A percentile compares a stretch with the other conserved stretches of the same genome.
phyloP scores from a whole-genome alignment of 805 yeast species.

The Wickerhamomyces ciferrii region DNA sequence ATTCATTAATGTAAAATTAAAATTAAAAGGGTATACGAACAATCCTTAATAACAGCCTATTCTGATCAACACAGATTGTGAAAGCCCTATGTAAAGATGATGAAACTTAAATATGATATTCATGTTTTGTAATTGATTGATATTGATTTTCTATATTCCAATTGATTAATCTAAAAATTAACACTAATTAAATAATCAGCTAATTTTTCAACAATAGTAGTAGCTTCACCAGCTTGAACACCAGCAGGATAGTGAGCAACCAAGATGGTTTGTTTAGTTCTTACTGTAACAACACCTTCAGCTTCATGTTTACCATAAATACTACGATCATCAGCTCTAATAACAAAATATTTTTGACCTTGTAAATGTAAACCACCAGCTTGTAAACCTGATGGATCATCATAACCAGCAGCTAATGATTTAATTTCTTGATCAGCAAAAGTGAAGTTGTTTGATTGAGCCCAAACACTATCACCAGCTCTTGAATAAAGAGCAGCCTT shows the following conservation, averaged over 20 bases:
- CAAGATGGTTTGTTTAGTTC: constrained; percentile 89
- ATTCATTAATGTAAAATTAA: neutral
- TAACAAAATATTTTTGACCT: constrained; percentile 81
- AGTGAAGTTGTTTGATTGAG: constrained; percentile 63
- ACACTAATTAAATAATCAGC: constrained; percentile 92
- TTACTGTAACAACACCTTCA: constrained; percentile 84
- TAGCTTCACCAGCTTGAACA: constrained; percentile 91
- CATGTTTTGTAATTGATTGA: too few species aligned
- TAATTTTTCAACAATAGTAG: constrained; percentile 89
- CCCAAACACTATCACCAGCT: constrained; percentile 96
- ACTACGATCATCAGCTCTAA: constrained; percentile 88
- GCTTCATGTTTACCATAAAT: constrained; percentile 90
- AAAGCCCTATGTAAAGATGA: too few species aligned
- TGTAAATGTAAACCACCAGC: constrained; percentile 81
- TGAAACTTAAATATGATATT: too few species aligned
- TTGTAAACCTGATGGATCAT: constrained; percentile 74
- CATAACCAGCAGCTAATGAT: constrained; percentile 74
- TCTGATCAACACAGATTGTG: too few species aligned
- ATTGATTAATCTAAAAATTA: constrained; percentile 57
- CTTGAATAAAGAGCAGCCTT: constrained; percentile 90
- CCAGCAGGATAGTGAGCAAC: constrained; percentile 94
- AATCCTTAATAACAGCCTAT: neutral
- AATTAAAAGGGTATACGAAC: neutral
- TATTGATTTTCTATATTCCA: neutral
- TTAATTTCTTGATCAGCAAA: constrained; percentile 67